These are phyloP conservation scores for Trichophyton verrucosum DNA, from an alignment of 2,329 filamentous ascomycete species.

Conservation along the genomic window DNA sequence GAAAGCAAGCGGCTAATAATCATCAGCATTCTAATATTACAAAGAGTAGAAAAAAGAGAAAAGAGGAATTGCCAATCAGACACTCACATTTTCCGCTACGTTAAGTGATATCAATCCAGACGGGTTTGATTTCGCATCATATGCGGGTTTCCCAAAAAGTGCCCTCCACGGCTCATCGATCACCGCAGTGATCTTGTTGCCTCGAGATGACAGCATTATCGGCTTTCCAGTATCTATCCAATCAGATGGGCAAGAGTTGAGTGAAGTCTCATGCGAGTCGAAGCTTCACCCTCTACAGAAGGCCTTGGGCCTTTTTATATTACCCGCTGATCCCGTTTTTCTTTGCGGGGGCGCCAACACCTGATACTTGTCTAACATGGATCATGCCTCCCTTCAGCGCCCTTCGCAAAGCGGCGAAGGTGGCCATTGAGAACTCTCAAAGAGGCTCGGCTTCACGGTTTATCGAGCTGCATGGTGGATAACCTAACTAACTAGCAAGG, in stretches of 20 bases:
- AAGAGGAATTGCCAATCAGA: background rate
- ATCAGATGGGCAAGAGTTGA: too few relatives aligned
- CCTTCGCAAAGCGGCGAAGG: background rate
- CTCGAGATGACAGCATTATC: conserved; percentile 21
- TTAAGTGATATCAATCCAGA: conserved; percentile 25
- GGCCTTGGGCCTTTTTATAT: background rate
- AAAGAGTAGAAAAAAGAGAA: too few relatives aligned
- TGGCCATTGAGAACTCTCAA: background rate
- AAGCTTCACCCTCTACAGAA: background rate
- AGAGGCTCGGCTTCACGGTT: background rate
- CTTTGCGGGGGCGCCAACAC: background rate
- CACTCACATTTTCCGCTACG: conserved; percentile 26
- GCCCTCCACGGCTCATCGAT: conserved; percentile 20
- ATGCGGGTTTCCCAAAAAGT: conserved; percentile 13
- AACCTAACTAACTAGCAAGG: background rate
- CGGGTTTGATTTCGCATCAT: conserved; percentile 22
- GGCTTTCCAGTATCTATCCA: too few relatives aligned
- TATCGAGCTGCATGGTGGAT: background rate
- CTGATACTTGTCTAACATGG: background rate
- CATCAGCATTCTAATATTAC: background rate
- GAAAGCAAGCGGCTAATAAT: conserved; percentile 25
- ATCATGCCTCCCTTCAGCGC: background rate
- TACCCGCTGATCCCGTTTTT: background rate
- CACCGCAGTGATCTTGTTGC: conserved; percentile 15
- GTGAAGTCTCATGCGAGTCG: too few relatives aligned